Base-by-base conservation (phyloP, 2,329 filamentous ascomycete species). In the Hypoxylon sp. region DNA sequence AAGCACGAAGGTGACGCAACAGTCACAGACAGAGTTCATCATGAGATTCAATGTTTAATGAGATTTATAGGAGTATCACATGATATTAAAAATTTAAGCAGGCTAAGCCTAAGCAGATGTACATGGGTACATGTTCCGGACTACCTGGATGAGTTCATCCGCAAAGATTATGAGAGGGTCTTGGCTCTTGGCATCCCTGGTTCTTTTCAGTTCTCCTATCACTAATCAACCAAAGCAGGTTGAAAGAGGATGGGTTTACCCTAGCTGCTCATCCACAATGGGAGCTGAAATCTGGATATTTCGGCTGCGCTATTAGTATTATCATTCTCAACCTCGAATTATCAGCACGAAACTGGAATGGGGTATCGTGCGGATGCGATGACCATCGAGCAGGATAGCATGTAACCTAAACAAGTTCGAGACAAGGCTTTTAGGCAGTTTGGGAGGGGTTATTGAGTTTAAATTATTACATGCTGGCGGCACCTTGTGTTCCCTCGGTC, bases 401-500 rank as follows among this genome's bases (percentile, higher is more conserved):
- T 55, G 17, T 19, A 50, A 45, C 41, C 19, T 45, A 41, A 51
- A 25, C 53, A 48, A 48, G 34, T 48, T 43, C 43, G 32, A 51
- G 13, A 21, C 48, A 43, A 53, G 48, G 59, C 50, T 67, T 68
- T 68, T 64, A 70, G 62, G 68, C 65, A 65, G 51, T 68, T 70
- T 65, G 34, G 49, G 56, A 60, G 58, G 65, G 62, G 56, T 34
- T 52, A 60, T 70, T 60, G 62, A 64, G 65, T 68, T 65, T 64
- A 57, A 49, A 50, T 68, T 67, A 63, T 67, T 49, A 57, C 23
- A 28, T 68, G 36, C 28, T 59, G 34, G 48, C 55, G 52, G 55
- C 63, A 65, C 49, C 45, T 66, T 60, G 56, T 67, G 50, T 43
- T 14, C 13, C 41, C 28, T 65, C 65, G 68, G 68, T 57, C 56